These are phyloP conservation scores for Pythium pyrilobum DNA, from an alignment of 352 stramenopile species.

Conservation along the genomic window DNA sequence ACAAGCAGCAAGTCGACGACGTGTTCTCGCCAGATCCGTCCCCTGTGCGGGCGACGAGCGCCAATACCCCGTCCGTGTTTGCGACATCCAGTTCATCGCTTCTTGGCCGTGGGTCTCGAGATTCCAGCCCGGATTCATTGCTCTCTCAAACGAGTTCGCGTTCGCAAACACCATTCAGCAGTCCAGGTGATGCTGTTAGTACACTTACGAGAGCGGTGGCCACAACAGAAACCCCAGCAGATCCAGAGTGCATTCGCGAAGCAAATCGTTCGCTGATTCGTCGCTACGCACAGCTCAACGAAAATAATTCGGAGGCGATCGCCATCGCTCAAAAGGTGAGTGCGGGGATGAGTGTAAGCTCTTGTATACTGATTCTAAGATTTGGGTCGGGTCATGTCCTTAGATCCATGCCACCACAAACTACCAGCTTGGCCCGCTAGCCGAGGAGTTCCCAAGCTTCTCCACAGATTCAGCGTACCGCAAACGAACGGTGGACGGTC, in stretches of 20 bases:
- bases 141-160: background rate
- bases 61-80: no score
- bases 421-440: conserved; percentile 41
- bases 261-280: conserved; percentile 23
- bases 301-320: conserved; percentile 35
- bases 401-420: conserved; percentile 34
- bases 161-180: background rate
- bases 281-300: conserved; percentile 36
- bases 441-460: conserved; percentile 30
- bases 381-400: background rate
- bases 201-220: background rate
- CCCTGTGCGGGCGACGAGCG: background rate
- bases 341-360: background rate
- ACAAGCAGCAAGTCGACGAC: conserved; percentile 16
- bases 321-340: conserved; percentile 26
- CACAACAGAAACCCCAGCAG: background rate
- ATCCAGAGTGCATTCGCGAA: background rate
- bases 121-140: background rate
- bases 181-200: background rate
- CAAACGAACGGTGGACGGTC: conserved; percentile 31
- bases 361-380: no score
- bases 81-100: background rate
- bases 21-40: conserved; percentile 6
- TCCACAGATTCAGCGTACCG: conserved; percentile 32
- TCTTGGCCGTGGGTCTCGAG: background rate